Base-by-base conservation (phyloP, 805 yeast species). In the Candida railenensis region DNA sequence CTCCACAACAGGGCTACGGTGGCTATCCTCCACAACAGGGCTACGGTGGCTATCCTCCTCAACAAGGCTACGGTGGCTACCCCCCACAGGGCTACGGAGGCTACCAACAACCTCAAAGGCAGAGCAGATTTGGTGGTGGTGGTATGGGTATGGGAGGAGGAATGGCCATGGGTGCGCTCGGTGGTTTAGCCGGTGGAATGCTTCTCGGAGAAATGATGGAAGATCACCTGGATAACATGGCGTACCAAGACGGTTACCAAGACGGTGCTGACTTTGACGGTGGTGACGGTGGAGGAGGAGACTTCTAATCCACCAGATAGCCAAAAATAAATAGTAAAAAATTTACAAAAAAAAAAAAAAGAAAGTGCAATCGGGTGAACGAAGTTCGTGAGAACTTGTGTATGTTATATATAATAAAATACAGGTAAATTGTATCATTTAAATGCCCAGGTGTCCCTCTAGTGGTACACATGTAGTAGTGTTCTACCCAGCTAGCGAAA, bases 181-280 rank as follows among this genome's bases (percentile, higher is more conserved):
- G 73, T 44, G 89, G 89, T 63, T 60, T 83, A 45, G 56, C 82
- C 7, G 88, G 87, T 47, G 88, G 87, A 39, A 64, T 77, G 64
- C 54, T 81, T 52, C 55, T 82, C 38, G 77, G 76, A 7, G 67
- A 73, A 33, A 76, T 77, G 39, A 53, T 80, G 49, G 30, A 25
- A 5, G 60, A 62, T 38, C 61, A 61, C 37, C 59, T 46, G 14
- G 59, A 58, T 15, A 53, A 62, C 46, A 54, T 58, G 47, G 58
- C 68, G 48, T 51, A 68, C 58, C 53, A 69, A 57, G 62, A 73
- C 53, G 71, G 69, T 52, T 58, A 61, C 57, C 56, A 56, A 32
- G 66, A 61, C 40, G 65, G 65, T 18, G 59, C 58, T 45, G 61
- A 54, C 38, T 57, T 55, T 46, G 59, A 50, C 34, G 51, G 49